Conservation (phyloP, 2,329 filamentous ascomycete species). For the Diaporthe citri region DNA sequence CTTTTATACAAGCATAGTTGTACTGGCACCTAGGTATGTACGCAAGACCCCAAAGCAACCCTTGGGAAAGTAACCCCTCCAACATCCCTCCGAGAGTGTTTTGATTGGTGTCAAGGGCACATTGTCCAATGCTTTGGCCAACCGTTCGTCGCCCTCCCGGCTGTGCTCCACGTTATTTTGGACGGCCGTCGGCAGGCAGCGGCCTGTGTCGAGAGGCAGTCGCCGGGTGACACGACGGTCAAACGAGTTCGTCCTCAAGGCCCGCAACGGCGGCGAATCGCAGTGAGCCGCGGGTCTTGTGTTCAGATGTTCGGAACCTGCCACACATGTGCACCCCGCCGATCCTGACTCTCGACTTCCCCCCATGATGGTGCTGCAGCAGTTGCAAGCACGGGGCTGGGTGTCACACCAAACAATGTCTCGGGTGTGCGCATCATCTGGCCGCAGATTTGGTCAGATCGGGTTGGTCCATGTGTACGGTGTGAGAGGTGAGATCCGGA, state of each 20-base stretch:
- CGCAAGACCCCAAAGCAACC: neutral
- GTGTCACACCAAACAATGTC: slow-evolving; percentile 30
- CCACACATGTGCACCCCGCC: slow-evolving; percentile 16
- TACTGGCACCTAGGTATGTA: neutral
- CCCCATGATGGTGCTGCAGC: neutral
- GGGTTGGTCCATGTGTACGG: slow-evolving; percentile 25
- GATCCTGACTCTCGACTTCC: neutral
- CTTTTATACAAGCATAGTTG: neutral
- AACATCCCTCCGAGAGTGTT: neutral
- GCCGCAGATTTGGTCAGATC: slow-evolving; percentile 28
- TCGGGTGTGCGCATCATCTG: slow-evolving; percentile 31
- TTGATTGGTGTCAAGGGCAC: no score
- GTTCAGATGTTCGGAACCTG: slow-evolving; percentile 3
- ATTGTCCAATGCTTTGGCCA: neutral
- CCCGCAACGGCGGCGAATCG: slow-evolving; percentile 16
- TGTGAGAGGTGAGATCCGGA: slow-evolving; percentile 29
- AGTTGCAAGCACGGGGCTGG: neutral
- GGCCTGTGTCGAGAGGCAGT: neutral
- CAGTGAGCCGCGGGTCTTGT: neutral
- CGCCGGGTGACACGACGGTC: neutral
- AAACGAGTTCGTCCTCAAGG: neutral
- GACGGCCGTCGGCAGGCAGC: neutral
- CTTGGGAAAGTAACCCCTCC: neutral
- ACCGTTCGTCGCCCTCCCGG: neutral
- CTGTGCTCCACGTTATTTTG: neutral